Evolutionary conservation across 2,329 filamentous ascomycete species (phyloP).

Genomic region (Beauveria medogensis): DNA sequence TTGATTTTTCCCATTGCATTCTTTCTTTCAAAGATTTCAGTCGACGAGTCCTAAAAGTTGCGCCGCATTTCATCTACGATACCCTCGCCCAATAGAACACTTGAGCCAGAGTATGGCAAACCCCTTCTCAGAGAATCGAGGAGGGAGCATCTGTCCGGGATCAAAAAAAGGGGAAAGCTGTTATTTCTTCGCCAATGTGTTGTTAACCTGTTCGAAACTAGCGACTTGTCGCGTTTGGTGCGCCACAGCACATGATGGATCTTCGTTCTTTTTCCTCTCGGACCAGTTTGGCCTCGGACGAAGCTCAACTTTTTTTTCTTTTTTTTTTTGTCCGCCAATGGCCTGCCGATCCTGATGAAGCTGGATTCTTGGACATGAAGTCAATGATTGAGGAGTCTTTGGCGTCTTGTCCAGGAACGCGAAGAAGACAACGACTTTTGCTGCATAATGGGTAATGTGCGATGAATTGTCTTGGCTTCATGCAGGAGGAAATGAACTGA

Average conservation of each 20-base stretch:
- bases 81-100: slow-evolving; percentile 40
- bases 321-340: not conserved
- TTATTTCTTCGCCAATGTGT: slow-evolving; percentile 14
- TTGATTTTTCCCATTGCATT: slow-evolving; percentile 16
- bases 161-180: slow-evolving; percentile 4
- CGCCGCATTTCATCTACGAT: slow-evolving; percentile 40
- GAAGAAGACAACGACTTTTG: not conserved
- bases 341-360: not conserved
- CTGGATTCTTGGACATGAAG: slow-evolving; percentile 6
- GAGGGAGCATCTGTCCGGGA: slow-evolving; percentile 12
- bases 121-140: slow-evolving; percentile 25
- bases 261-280: not conserved
- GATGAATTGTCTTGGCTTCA: slow-evolving; percentile 3
- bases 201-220: slow-evolving; percentile 10
- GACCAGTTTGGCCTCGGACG: not conserved
- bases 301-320: not conserved
- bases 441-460: slow-evolving; percentile 6
- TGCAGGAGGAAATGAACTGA: slow-evolving; percentile 5
- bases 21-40: slow-evolving; percentile 38
- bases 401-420: slow-evolving; percentile 2
- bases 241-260: not conserved
- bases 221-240: not conserved
- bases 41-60: slow-evolving; percentile 41
- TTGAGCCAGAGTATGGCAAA: slow-evolving; percentile 19
- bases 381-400: slow-evolving; percentile 7